These are phyloP conservation scores for Beauveria rudraprayagi DNA, from an alignment of 2,329 filamentous ascomycete species.

Conservation along the genomic window DNA sequence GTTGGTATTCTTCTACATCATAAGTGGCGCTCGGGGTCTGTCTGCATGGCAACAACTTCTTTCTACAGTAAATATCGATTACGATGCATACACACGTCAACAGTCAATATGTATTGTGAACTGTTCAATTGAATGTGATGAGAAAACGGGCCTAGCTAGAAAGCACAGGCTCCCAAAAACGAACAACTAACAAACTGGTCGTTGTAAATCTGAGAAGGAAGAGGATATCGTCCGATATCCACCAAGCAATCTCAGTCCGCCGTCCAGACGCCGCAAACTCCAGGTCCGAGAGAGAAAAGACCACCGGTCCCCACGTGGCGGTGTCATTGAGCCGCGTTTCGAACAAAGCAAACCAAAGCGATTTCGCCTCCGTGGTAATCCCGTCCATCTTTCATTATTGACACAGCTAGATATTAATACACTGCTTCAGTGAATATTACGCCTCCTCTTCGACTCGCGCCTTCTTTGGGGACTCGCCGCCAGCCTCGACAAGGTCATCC, in stretches of 20 bases:
- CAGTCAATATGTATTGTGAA: neutral
- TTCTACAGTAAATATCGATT: neutral
- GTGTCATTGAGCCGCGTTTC: neutral
- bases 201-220: neutral
- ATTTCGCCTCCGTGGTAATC: neutral
- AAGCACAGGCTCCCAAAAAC: neutral
- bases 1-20: neutral
- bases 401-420: neutral
- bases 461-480: conserved; percentile 32
- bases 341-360: neutral
- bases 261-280: conserved; percentile 11
- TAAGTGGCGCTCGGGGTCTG: neutral
- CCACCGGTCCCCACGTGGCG: neutral
- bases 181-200: neutral
- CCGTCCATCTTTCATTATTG: neutral
- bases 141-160: neutral
- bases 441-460: conserved; percentile 43
- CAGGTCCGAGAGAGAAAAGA: neutral
- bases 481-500: conserved; percentile 15
- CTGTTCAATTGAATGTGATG: neutral
- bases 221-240: neutral
- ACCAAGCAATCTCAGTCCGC: neutral
- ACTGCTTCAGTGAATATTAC: neutral
- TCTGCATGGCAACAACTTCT: neutral
- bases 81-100: neutral